Evolutionary conservation across 768 basidiomycete genomes (phyloP).

Genomic region (Filobasidium floriforme): DNA sequence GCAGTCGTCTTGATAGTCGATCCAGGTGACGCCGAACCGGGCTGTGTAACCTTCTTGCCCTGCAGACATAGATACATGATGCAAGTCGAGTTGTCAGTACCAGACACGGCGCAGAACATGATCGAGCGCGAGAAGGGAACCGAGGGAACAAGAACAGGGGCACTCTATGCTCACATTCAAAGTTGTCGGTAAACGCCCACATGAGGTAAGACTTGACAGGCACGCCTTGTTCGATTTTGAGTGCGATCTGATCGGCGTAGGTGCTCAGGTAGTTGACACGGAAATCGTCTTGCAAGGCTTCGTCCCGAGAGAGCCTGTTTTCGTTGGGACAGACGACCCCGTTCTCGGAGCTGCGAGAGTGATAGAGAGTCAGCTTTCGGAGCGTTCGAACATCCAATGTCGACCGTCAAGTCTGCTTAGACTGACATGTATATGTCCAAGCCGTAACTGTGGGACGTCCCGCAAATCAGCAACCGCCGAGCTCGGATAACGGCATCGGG

Average conservation of each 20-base stretch:
- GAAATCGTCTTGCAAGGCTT: constrained; percentile 18
- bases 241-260: constrained; percentile 17
- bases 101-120: no score
- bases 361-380: no score
- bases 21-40: constrained; percentile 11
- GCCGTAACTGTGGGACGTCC: not conserved
- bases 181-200: constrained; percentile 17
- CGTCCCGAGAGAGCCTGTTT: constrained; percentile 11
- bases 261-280: constrained; percentile 13
- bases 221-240: constrained; percentile 13
- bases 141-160: no score
- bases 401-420: not conserved
- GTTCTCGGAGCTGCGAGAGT: constrained; percentile 10
- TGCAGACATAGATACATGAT: not conserved
- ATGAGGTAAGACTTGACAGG: constrained; percentile 18
- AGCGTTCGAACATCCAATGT: no score
- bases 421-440: constrained; percentile 14
- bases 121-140: not conserved
- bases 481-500: not conserved
- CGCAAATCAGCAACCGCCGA: not conserved
- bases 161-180: constrained; percentile 16
- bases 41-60: constrained; percentile 15
- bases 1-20: constrained; percentile 12
- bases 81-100: not conserved
- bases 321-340: constrained; percentile 21